These are phyloP conservation scores for Gynochthodes officinalis DNA, from an alignment of 257 asterid species.

Conservation along the genomic window DNA sequence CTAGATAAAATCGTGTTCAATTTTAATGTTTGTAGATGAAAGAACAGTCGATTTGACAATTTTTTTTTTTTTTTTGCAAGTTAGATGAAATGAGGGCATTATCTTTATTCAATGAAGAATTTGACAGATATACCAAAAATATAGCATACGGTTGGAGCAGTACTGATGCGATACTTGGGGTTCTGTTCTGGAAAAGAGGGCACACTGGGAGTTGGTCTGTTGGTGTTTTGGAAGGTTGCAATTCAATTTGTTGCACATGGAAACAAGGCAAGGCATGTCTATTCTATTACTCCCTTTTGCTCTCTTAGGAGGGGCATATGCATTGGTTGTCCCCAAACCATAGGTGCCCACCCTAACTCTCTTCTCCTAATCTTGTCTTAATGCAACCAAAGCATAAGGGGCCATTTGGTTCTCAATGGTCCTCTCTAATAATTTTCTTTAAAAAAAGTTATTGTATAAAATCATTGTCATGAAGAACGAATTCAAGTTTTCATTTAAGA, in stretches of 20 bases:
- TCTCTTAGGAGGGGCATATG: conserved; percentile 57
- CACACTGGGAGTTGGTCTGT: conserved; percentile 12
- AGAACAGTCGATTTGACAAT: no score
- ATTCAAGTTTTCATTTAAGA: no score
- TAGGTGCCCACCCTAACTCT: conserved; percentile 50
- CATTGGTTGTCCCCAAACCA: conserved; percentile 75
- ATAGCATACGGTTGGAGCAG: background rate
- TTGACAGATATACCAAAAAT: background rate
- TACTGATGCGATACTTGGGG: background rate
- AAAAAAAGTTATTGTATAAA: no score
- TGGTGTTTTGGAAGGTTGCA: conserved; percentile 66
- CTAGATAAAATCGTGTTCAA: no score
- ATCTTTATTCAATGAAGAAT: background rate
- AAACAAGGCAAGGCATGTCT: conserved; percentile 59
- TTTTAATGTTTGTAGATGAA: no score
- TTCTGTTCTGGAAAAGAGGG: background rate
- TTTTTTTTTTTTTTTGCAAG: no score
- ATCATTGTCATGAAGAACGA: no score
- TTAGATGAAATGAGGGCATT: no score
- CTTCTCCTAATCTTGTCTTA: conserved; percentile 68
- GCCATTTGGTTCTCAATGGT: conserved; percentile 50
- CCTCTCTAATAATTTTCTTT: no score
- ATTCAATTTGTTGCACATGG: conserved; percentile 71
- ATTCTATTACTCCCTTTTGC: conserved; percentile 48
- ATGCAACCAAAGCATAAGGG: conserved; percentile 64